Percentiles rank a stretch among this genome's conserved stretches.
These are phyloP conservation scores for Pythium aristosporum DNA, from an alignment of 352 stramenopile species.

Conservation along the genomic window DNA sequence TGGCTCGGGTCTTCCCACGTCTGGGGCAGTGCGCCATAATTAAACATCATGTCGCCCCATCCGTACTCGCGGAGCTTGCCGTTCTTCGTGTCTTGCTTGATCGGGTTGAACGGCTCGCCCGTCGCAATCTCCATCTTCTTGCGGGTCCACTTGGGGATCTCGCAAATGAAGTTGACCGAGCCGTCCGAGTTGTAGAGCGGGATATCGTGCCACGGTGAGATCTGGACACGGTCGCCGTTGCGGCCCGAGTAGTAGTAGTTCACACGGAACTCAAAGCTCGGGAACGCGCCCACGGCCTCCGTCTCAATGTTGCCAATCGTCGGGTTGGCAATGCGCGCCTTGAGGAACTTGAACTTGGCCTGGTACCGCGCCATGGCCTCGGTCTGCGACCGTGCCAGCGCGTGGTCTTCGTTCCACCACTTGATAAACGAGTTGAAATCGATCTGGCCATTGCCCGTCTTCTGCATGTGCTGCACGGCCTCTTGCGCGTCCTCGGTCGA, in stretches of 20 bases:
- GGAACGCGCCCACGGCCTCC: constrained; percentile 71
- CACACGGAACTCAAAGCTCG: constrained; percentile 87
- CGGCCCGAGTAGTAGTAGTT: constrained; percentile 88
- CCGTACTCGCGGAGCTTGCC: constrained; percentile 94
- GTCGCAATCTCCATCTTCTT: constrained; percentile 99
- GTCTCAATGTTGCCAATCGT: constrained; percentile 82
- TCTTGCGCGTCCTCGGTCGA: constrained; percentile 69
- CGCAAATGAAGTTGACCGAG: constrained; percentile 91
- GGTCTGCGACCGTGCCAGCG: constrained; percentile 49
- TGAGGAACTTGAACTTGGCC: constrained; percentile 90
- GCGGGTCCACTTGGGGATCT: constrained; percentile 98
- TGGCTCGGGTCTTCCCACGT: constrained; percentile 98
- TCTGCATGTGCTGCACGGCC: constrained; percentile 72
- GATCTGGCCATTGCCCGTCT: constrained; percentile 53
- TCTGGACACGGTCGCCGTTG: constrained; percentile 74
- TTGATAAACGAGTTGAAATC: constrained; percentile 89
- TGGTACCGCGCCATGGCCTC: constrained; percentile 84
- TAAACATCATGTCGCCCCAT: constrained; percentile 98
- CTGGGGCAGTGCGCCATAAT: constrained; percentile 98
- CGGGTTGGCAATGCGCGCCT: constrained; percentile 82
- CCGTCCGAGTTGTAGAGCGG: constrained; percentile 91
- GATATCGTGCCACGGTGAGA: constrained; percentile 99
- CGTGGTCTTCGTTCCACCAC: constrained; percentile 88
- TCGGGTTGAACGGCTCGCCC: constrained; percentile 94
- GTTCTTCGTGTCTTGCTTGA: constrained; percentile 99